Base-by-base conservation (phyloP, 352 stramenopile genomes). In the Nothophytophthora sp. region DNA sequence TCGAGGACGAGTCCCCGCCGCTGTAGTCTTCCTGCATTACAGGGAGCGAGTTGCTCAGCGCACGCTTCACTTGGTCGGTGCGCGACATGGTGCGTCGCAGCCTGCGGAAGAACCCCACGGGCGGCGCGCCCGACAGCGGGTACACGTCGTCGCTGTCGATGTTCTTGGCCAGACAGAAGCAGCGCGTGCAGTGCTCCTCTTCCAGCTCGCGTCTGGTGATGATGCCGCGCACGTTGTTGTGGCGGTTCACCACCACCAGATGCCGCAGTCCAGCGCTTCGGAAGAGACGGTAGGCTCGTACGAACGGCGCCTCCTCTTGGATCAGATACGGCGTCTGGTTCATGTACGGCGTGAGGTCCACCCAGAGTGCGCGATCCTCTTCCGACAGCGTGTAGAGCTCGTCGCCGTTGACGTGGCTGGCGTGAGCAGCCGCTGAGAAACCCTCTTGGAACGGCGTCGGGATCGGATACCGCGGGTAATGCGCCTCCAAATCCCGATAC, bases 341-440 rank as follows among this genome's bases (percentile, higher is more conserved):
- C 47, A 98, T 98, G 73, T 99, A 99, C 1, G 97, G 96, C 36
- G 96, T 89, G 23, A 99, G 73, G 62, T 99, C 95, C 27, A 99
- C 76, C 87, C 91, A 98, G 42, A 93, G 73, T 23, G 88, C 87
- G 8, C 95, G 70, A 46, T 99, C 92, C 41, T 88, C 83, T 22
- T 88, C 70, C 13, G 63, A 68, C 12, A 95, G 47, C 12, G 74
- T 86, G 43, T 88, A 88, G 16, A 84, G 35, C 22, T 70, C 39
- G 24, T 69, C 67, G 7, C 76, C 63, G 16, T 68, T 55, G 10
- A 73, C 54, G 5, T 58, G 55, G 27, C 54, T 55, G 8, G 55
- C 63, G 28, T 63, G 53, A 3, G 40, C 58, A 37, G 58, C 58
- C 51, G 58, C 52, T 22, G 35, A 55, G 22, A 68, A 68, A 36